phyloP scores from a whole-genome alignment of 208 protist species.

The Crithidia sp. region DNA sequence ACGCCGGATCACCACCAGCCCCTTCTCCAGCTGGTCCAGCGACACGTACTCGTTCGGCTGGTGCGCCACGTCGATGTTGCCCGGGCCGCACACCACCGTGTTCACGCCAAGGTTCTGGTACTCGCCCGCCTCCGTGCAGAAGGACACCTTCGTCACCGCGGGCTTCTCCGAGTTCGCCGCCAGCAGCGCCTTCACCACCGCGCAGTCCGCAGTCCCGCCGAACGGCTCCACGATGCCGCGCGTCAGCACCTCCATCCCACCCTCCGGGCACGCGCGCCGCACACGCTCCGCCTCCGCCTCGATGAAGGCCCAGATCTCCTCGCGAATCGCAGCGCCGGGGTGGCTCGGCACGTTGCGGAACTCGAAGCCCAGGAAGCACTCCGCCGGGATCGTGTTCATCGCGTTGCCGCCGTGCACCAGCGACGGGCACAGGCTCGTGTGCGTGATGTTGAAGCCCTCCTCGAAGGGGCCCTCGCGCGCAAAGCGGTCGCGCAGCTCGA shows the following conservation, averaged over 20 bases:
- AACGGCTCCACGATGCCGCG: constrained; percentile 26
- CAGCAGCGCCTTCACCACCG: constrained; percentile 12
- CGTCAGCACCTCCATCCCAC: constrained; percentile 11
- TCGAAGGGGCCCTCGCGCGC: constrained; percentile 47
- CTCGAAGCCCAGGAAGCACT: constrained; percentile 51
- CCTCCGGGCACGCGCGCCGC: constrained; percentile 1
- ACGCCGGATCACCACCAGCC: constrained; percentile 38
- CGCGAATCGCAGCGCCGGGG: constrained; percentile 19
- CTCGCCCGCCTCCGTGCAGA: constrained; percentile 60
- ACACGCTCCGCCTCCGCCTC: constrained; percentile 1
- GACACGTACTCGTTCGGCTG: constrained; percentile 68
- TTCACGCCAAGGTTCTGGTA: constrained; percentile 54
- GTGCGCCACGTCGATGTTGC: constrained; percentile 70
- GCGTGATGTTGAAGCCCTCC: constrained; percentile 32
- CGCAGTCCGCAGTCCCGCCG: constrained; percentile 8
- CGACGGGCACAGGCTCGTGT: constrained; percentile 49
- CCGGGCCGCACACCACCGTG: constrained; percentile 65
- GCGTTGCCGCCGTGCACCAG: constrained; percentile 45
- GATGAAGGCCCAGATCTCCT: constrained; percentile 30
- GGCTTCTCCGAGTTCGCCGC: constrained; percentile 14
- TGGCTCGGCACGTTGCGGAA: constrained; percentile 61
- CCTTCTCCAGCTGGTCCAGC: constrained; percentile 59
- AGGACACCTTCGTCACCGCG: constrained; percentile 44
- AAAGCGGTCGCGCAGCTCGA: constrained; percentile 46
- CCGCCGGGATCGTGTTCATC: constrained; percentile 60